Evolutionary conservation across 495 filamentous ascomycete genomes (phyloP), one percentile per base, ranked within the genome.

Genomic region (Penicillium odoratum): DNA sequence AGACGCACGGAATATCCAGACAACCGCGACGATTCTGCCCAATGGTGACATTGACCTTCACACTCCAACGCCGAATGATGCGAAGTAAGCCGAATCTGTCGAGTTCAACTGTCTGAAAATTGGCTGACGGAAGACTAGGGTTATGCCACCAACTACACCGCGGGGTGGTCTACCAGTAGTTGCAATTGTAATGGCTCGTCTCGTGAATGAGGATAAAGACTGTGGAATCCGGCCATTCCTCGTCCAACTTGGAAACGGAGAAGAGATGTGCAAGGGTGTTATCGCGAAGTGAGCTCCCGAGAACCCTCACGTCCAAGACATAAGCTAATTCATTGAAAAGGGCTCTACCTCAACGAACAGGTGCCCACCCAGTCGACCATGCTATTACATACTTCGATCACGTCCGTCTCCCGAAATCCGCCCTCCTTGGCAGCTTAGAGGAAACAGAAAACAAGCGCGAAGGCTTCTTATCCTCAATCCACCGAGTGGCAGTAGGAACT

Each of bases 1-100:
- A 5, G 74, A 77, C 60, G 71, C 72, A 8, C 61, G 61, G 4
- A 71, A 71, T 25, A 52, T 77, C 11, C 71, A 75, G 58, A 77
- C 74, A 15, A 74, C 66, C 5, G 31, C 31, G 9, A 33, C 31
- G 3, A 33, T 33, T 33, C 31, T 33, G 31, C 31, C 31, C 9
- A 10, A 33, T 33, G 31, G 31, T 33, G 31, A 33, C 9, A 33
- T 33, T 10, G 31, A 33, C 31, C 31, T 33, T 3, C 1, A 33
- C 31, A 33, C 31, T 7, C 31, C 31, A 7, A 7, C 31, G 0
- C 31, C 31, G 9, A 33, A 33, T 33, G 31, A 33, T 33, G 31
- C 31, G 9, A 33, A 33, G 31, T 33, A 33, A 33, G 31, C 21
- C 21, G 21, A 21, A 21, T 21, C 21, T 1, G 2, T 2, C 21